Base-by-base conservation (phyloP, 2,329 filamentous ascomycete genomes). In the Colletotrichum godetiae region DNA sequence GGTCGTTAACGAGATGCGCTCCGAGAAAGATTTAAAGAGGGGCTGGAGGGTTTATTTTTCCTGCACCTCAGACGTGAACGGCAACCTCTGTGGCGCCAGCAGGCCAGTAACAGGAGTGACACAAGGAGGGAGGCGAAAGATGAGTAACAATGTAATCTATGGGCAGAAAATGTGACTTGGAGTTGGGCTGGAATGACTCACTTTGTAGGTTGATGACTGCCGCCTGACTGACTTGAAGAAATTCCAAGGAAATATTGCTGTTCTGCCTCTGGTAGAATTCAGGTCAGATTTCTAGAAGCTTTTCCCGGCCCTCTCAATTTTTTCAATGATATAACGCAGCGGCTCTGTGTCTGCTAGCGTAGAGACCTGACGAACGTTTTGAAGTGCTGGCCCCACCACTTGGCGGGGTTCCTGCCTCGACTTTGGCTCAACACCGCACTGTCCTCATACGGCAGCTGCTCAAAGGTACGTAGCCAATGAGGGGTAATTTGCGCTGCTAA, bases 11-110 rank as follows among this genome's bases (percentile, higher is more conserved):
- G 55, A 71, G 57, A 70, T 73, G 67, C 71, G 71, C 42, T 35
- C 42, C 46, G 52, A 55, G 71, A 62, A 71, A 73, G 67, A 70
- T 70, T 70, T 73, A 71, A 71, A 73, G 71, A 73, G 71, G 71
- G 71, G 71, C 61, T 73, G 55, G 67, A 66, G 67, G 67, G 49
- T 57, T 70, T 57, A 46, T 61, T 71, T 71, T 67, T 58, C 37
- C 27, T 37, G 31, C 15, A 19, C 37, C 15, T 42, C 37, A 24
- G 57, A 49, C 19, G 19, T 49, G 42, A 49, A 49, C 59, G 58
- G 58, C 29, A 49, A 63, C n/a, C 22, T 22, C 46, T 37, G 37
- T 22, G n/a, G 42, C 60, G 5, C 33, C 27, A 63, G 60, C 27
- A 58, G 60, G 24, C 22, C 55, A 65, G 37, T 27, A 56, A 52